Conservation (phyloP, 2,329 filamentous ascomycete species). For the Anisogramma anomala region DNA sequence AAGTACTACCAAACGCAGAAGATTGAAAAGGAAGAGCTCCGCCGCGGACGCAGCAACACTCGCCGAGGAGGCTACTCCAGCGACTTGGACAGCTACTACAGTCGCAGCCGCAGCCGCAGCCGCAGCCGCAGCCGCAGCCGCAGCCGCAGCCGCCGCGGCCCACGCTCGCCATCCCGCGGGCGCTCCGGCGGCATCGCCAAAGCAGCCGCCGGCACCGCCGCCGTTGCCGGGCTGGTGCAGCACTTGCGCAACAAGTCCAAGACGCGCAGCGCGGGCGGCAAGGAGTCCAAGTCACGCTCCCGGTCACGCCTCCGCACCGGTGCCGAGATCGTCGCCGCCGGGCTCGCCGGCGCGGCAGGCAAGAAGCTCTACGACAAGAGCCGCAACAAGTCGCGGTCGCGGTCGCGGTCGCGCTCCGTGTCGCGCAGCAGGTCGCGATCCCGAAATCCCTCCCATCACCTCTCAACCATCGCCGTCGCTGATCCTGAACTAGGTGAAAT, state of each 20-base stretch:
- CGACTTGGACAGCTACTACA: slow-evolving; percentile 31
- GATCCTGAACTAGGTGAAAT: slow-evolving; percentile 58
- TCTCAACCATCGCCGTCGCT: slow-evolving; percentile 33
- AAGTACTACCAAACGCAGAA: slow-evolving; percentile 53
- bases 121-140: slow-evolving; percentile 27
- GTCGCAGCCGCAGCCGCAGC: slow-evolving; percentile 28
- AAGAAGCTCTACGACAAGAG: slow-evolving; percentile 50
- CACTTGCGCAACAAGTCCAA: slow-evolving; percentile 43
- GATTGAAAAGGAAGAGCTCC: slow-evolving; percentile 46
- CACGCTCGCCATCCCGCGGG: slow-evolving; percentile 18
- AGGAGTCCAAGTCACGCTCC: slow-evolving; percentile 30
- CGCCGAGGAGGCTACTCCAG: slow-evolving; percentile 26
- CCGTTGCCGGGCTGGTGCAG: slow-evolving; percentile 46
- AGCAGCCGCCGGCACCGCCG: slow-evolving; percentile 45
- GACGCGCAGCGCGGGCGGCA: slow-evolving; percentile 19
- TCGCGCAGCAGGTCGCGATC: slow-evolving; percentile 38
- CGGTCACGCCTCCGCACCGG: slow-evolving; percentile 39
- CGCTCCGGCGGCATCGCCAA: slow-evolving; percentile 44
- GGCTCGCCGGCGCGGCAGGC: slow-evolving; percentile 47
- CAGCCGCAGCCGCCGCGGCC: slow-evolving; percentile 19
- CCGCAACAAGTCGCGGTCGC: slow-evolving; percentile 43
- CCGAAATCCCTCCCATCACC: slow-evolving; percentile 10
- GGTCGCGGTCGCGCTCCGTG: slow-evolving; percentile 19
- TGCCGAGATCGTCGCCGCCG: slow-evolving; percentile 49
- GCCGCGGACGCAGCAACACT: slow-evolving; percentile 43